These are phyloP conservation scores for Mycena indigotica DNA, from an alignment of 768 basidiomycete species.

Conservation along the genomic window DNA sequence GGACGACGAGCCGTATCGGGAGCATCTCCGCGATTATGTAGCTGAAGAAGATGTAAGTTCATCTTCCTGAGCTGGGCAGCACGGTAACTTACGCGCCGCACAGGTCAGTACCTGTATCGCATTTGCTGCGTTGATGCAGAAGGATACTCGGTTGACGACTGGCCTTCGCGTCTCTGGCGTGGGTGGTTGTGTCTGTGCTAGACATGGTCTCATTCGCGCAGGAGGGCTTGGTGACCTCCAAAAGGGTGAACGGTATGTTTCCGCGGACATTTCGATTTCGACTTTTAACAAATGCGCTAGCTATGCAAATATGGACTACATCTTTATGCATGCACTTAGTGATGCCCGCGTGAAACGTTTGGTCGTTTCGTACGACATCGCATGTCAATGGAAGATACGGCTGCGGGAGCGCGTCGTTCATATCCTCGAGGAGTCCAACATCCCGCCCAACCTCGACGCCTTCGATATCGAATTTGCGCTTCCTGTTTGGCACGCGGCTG, in stretches of 20 bases:
- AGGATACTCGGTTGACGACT: neutral
- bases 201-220: conserved; percentile 17
- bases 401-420: neutral
- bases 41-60: neutral
- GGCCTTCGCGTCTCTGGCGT: conserved; percentile 9
- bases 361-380: no score
- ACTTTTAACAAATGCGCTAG: conserved; percentile 5
- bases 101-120: neutral
- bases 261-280: neutral
- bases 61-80: neutral
- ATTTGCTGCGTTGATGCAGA: no score
- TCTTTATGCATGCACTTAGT: conserved; percentile 17
- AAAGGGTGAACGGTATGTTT: conserved; percentile 21
- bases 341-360: neutral
- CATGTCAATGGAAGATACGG: conserved; percentile 23
- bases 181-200: no score
- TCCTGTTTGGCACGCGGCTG: no score
- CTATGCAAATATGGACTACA: conserved; percentile 29
- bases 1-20: neutral
- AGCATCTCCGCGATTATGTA: neutral
- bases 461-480: conserved; percentile 10
- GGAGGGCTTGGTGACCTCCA: conserved; percentile 17
- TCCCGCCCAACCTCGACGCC: neutral
- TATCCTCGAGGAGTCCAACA: neutral
- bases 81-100: neutral